A percentile compares a stretch with the other conserved stretches of the same genome.
Conservation (phyloP, 371 early-diverging fungal species). For the Smittium culicis region DNA sequence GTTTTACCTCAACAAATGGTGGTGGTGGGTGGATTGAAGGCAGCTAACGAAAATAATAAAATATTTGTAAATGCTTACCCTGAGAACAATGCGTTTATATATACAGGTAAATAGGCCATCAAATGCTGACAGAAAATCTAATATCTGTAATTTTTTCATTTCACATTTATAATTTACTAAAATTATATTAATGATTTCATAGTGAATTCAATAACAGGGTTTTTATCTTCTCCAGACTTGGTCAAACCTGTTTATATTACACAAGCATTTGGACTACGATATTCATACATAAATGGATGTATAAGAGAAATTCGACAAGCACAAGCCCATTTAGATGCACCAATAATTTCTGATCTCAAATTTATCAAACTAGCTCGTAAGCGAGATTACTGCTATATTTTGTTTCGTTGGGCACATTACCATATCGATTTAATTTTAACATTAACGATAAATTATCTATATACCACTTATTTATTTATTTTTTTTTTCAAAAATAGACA, state of each 20-base stretch:
- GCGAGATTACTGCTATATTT: too few relatives aligned
- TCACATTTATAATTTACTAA: too few relatives aligned
- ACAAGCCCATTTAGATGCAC: background rate
- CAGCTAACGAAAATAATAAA: background rate
- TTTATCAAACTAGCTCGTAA: background rate
- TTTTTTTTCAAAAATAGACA: background rate
- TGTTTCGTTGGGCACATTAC: too few relatives aligned
- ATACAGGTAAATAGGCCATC: background rate
- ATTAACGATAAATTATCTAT: too few relatives aligned
- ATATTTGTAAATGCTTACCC: background rate
- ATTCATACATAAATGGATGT: background rate
- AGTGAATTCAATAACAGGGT: constrained; percentile 5
- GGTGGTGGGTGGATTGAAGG: constrained; percentile 1
- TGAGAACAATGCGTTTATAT: background rate
- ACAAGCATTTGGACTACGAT: background rate
- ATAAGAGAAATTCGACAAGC: constrained; percentile 5
- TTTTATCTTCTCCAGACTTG: constrained; percentile 5
- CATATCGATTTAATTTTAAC: too few relatives aligned
- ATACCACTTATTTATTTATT: background rate
- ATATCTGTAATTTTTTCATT: background rate
- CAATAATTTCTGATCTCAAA: background rate
- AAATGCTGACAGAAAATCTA: background rate
- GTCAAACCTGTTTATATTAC: background rate
- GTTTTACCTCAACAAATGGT: constrained; percentile 2
- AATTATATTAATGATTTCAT: background rate